Conservation (phyloP, 2,329 filamentous ascomycete genomes). For the Alternaria solani region DNA sequence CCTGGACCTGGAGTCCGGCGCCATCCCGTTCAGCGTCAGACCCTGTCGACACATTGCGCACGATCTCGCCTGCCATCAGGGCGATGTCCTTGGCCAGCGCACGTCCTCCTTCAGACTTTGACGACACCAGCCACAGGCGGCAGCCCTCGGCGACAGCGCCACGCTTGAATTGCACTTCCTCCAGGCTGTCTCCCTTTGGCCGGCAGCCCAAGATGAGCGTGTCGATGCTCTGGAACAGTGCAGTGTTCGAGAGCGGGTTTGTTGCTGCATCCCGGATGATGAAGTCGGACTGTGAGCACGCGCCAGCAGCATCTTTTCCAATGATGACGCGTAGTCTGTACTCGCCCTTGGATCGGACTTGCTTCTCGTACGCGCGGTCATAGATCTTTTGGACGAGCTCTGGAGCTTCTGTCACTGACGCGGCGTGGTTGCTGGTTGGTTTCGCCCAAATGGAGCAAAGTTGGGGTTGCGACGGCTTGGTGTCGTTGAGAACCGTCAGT, state of each 20-base stretch:
- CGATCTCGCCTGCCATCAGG: slow-evolving; percentile 45
- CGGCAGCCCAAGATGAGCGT: slow-evolving; percentile 46
- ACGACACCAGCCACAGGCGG: slow-evolving; percentile 45
- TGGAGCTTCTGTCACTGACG: slow-evolving; percentile 32
- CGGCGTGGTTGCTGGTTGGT: slow-evolving; percentile 31
- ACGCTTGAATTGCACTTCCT: slow-evolving; percentile 51
- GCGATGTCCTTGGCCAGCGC: slow-evolving; percentile 49
- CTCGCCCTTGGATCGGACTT: slow-evolving; percentile 44
- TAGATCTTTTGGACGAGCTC: slow-evolving; percentile 47
- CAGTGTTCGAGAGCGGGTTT: slow-evolving; percentile 25
- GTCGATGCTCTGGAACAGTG: slow-evolving; percentile 42
- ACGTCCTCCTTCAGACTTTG: slow-evolving; percentile 43
- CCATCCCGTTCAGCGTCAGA: slow-evolving; percentile 23
- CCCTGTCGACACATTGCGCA: slow-evolving; percentile 31
- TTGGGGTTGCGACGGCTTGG: slow-evolving; percentile 37
- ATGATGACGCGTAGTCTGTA: slow-evolving; percentile 39
- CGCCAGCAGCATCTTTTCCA: slow-evolving; percentile 35
- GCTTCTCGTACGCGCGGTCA: slow-evolving; percentile 47
- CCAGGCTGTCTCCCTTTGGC: slow-evolving; percentile 46
- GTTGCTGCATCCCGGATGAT: slow-evolving; percentile 42
- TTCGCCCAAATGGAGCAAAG: slow-evolving; percentile 50
- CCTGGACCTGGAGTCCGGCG: slow-evolving; percentile 34
- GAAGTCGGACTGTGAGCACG: slow-evolving; percentile 36
- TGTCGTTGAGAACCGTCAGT: slow-evolving; percentile 36
- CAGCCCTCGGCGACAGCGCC: slow-evolving; percentile 39